Conservation (phyloP, 306 rosid species). For the Oxytropis ochrocephala region DNA sequence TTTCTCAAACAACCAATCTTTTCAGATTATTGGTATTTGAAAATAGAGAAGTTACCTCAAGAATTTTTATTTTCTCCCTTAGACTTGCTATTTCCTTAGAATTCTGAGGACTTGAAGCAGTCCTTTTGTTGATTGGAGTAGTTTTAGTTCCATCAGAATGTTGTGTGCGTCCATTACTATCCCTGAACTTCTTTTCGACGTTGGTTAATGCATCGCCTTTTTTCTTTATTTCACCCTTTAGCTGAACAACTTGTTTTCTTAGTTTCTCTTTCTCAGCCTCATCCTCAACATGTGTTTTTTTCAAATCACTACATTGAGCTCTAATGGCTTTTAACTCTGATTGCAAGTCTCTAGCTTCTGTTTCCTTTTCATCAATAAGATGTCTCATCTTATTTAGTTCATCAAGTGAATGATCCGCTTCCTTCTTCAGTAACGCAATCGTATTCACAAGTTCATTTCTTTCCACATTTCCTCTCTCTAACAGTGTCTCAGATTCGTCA, state of each 20-base stretch:
- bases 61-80: constrained; percentile 65
- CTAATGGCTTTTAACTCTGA: constrained; percentile 56
- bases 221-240: constrained; percentile 61
- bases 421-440: constrained; percentile 51
- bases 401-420: constrained; percentile 40
- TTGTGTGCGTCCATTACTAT: constrained; percentile 36
- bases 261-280: constrained; percentile 74
- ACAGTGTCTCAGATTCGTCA: constrained; percentile 43
- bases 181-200: constrained; percentile 58
- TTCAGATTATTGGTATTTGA: not conserved
- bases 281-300: constrained; percentile 45
- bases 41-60: constrained; percentile 57
- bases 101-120: constrained; percentile 34
- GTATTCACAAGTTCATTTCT: constrained; percentile 51
- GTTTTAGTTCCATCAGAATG: constrained; percentile 39
- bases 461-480: constrained; percentile 42
- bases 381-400: constrained; percentile 42
- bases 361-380: constrained; percentile 50
- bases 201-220: constrained; percentile 48
- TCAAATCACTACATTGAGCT: constrained; percentile 52
- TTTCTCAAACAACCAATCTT: not conserved
- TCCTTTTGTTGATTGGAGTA: constrained; percentile 35
- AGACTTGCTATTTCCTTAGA: constrained; percentile 58
- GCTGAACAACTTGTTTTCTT: constrained; percentile 51
- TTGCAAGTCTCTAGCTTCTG: constrained; percentile 30